Evolutionary conservation across 78 protist species (phyloP), one percentile per base, ranked within the genome.

Genomic region (Dictyostelium intermedium): DNA sequence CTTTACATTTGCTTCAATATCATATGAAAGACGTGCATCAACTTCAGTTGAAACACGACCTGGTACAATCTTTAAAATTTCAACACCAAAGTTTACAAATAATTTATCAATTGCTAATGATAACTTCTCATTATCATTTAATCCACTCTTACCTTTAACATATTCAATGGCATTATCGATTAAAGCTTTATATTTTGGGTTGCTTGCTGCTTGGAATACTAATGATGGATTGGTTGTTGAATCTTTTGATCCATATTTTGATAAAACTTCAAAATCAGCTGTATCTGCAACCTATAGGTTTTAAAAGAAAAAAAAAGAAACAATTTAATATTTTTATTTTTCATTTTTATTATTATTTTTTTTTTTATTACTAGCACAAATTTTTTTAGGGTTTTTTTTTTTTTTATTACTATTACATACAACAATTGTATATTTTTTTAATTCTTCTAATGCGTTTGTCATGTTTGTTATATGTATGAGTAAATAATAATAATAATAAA

Each of bases 161-260:
- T 97, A 91, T 41, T 69, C 41, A 60, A 98, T 77, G 18, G 98
- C 99, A 14, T 95, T 98, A 23, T 97, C 97, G n/a, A 98, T 66
- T 43, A 98, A 91, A 20, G 32, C 39, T 82, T 53, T 47, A 85
- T 97, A 98, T 73, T 91, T 79, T 50, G 96, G 96, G 69, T 72
- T 43, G 30, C 60, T 4, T 18, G 98, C 97, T 16, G 99, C 99
- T 41, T 34, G 84, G 60, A 94, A 47, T 32, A 99, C 78, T 81
- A 99, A 98, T 25, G 99, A 96, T 45, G 99, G 99, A 92, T 99
- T 99, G 2, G 99, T 99, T 25, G 99, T 99, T 30, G 99, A 97
- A 86, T 99, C 99, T 45, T 82, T 97, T 50, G 99, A 98, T 34
- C 82, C 56, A 96, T 32, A 98, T 82, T 96, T 72, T n/a, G 53